Conservation (phyloP, 1,139 yeast species). For the Fermentozyma sake region DNA sequence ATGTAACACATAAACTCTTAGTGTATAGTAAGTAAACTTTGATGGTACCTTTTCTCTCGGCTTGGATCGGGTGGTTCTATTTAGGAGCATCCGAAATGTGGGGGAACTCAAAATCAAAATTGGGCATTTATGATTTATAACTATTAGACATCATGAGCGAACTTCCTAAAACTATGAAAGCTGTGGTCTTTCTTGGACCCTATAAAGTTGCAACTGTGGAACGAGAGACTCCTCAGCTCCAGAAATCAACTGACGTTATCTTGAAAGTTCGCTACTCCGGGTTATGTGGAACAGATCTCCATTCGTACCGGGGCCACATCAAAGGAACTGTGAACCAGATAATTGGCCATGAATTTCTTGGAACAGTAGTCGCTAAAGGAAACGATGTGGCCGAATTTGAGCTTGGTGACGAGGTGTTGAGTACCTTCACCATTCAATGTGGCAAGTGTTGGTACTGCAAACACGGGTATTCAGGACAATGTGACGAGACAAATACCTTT, state of each 20-base stretch:
- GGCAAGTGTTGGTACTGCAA: slow-evolving; percentile 53
- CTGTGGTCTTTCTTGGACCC: slow-evolving; percentile 54
- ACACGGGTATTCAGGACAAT: slow-evolving; percentile 50
- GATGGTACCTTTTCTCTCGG: no score
- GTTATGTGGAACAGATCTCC: slow-evolving; percentile 60
- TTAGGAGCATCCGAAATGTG: no score
- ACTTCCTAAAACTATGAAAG: slow-evolving; percentile 40
- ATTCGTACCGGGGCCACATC: slow-evolving; percentile 56
- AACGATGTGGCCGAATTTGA: slow-evolving; percentile 25
- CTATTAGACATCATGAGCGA: not conserved
- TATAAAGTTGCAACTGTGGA: slow-evolving; percentile 37
- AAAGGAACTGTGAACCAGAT: slow-evolving; percentile 37
- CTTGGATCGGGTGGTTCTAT: no score
- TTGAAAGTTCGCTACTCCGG: slow-evolving; percentile 52
- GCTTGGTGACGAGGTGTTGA: slow-evolving; percentile 43
- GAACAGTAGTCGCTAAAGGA: slow-evolving; percentile 39
- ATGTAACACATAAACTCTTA: no score
- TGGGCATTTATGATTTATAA: slow-evolving; percentile 1
- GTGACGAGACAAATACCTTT: slow-evolving; percentile 48
- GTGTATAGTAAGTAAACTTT: no score
- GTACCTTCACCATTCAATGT: slow-evolving; percentile 54
- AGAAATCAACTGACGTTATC: slow-evolving; percentile 43
- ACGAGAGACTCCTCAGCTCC: slow-evolving; percentile 41
- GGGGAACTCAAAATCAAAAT: no score
- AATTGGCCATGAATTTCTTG: slow-evolving; percentile 51